phyloP scores from a whole-genome alignment of 305 asterid genomes.

The Fraxinus velutina region DNA sequence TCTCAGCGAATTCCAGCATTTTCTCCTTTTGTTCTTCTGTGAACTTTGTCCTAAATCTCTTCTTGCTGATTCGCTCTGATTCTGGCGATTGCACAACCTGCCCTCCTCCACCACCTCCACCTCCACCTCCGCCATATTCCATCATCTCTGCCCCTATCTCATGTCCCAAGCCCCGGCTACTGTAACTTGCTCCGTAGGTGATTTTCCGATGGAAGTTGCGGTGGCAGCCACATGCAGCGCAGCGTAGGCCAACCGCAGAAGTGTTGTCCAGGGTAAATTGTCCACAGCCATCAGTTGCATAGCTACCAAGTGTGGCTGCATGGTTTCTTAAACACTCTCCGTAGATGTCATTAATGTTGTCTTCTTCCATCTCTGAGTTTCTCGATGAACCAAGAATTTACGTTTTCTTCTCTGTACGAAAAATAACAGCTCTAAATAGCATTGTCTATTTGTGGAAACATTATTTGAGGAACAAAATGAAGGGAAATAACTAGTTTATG shows the following conservation, averaged over 20 bases:
- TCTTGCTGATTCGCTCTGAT: constrained; percentile 41
- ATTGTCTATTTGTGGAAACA: constrained; percentile 16
- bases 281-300: constrained; percentile 74
- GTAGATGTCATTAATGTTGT: constrained; percentile 31
- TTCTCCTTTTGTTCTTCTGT: constrained; percentile 60
- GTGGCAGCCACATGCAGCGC: constrained; percentile 75
- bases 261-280: constrained; percentile 42
- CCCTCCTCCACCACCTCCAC: not conserved
- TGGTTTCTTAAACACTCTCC: constrained; percentile 61
- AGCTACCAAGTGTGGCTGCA: constrained; percentile 73
- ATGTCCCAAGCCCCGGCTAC: not conserved
- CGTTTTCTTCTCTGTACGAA: constrained; percentile 16
- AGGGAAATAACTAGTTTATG: not conserved
- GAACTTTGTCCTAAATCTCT: constrained; percentile 57
- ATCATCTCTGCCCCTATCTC: constrained; percentile 12
- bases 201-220: constrained; percentile 61
- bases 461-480: not conserved
- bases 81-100: constrained; percentile 28
- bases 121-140: constrained; percentile 16
- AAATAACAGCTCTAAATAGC: constrained; percentile 41
- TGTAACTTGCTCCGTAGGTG: constrained; percentile 9
- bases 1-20: constrained; percentile 62
- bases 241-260: constrained; percentile 25
- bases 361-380: constrained; percentile 34
- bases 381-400: not conserved